phyloP scores from a whole-genome alignment of 2,329 filamentous ascomycete species.

The Diaporthe capsici region DNA sequence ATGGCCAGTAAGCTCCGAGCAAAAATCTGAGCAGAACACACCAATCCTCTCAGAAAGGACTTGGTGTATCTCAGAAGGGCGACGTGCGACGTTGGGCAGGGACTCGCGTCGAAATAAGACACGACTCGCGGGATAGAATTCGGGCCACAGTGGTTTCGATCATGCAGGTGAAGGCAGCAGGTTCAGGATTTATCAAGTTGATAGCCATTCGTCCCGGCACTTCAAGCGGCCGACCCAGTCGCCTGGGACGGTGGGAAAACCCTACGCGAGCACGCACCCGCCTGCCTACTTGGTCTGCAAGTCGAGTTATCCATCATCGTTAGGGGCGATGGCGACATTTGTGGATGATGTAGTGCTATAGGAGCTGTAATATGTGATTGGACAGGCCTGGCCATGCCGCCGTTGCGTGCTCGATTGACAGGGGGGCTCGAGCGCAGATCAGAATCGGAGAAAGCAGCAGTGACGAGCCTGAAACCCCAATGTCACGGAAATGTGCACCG shows the following conservation, averaged over 20 bases:
- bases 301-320: conserved; percentile 34
- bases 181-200: background rate
- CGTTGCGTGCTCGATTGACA: conserved; percentile 34
- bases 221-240: background rate
- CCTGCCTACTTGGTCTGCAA: background rate
- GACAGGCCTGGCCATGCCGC: conserved; percentile 26
- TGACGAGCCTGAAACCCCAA: conserved; percentile 4
- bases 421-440: background rate
- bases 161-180: conserved; percentile 3
- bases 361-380: conserved; percentile 31
- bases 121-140: background rate
- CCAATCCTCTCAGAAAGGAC: background rate
- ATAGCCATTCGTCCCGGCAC: background rate
- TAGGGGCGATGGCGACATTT: conserved; percentile 42
- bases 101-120: background rate
- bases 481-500: conserved; percentile 8
- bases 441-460: conserved; percentile 19
- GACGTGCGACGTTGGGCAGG: background rate
- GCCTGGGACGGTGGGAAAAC: conserved; percentile 1
- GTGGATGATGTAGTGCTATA: conserved; percentile 9
- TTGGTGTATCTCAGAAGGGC: background rate
- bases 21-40: background rate
- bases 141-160: background rate
- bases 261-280: background rate
- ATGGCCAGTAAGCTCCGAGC: too few relatives aligned